These are phyloP conservation scores for Aspergillus sclerotioniger DNA, from an alignment of 495 filamentous ascomycete species.

Conservation along the genomic window DNA sequence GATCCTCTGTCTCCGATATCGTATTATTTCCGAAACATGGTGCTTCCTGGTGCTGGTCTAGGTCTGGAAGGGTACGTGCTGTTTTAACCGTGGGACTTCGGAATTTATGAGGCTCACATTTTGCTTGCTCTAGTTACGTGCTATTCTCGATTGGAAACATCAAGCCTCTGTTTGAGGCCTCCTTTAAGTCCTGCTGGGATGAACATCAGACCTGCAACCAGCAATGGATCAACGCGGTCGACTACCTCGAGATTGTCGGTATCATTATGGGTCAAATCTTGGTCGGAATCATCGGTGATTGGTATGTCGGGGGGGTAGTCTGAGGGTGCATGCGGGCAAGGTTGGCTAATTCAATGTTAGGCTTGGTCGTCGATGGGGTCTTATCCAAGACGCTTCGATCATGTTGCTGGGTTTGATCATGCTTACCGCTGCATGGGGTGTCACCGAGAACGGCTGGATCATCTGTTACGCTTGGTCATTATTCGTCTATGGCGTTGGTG, in stretches of 20 bases:
- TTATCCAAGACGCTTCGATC: slow-evolving; percentile 89
- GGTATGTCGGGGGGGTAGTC: slow-evolving; percentile 35
- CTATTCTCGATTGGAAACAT: slow-evolving; percentile 93
- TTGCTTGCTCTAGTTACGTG: slow-evolving; percentile 58
- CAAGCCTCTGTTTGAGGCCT: slow-evolving; percentile 66
- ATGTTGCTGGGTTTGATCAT: slow-evolving; percentile 88
- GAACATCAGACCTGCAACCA: slow-evolving; percentile 59
- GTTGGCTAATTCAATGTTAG: slow-evolving; percentile 30
- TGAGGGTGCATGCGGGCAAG: not conserved
- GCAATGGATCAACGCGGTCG: slow-evolving; percentile 73
- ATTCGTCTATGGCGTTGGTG: slow-evolving; percentile 87
- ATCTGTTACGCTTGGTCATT: slow-evolving; percentile 89
- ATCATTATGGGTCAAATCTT: slow-evolving; percentile 84
- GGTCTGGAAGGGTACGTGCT: slow-evolving; percentile 71
- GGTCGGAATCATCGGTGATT: slow-evolving; percentile 64
- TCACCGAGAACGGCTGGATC: slow-evolving; percentile 81
- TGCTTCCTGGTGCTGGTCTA: slow-evolving; percentile 84
- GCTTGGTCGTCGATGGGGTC: slow-evolving; percentile 84
- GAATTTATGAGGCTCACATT: slow-evolving; percentile 2
- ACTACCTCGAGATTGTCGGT: slow-evolving; percentile 83
- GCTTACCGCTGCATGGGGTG: slow-evolving; percentile 83
- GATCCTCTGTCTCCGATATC: slow-evolving; percentile 75
- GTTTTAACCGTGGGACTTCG: not conserved
- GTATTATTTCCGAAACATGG: slow-evolving; percentile 85
- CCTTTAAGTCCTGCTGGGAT: slow-evolving; percentile 75